Base-by-base conservation (phyloP, 1,139 yeast genomes). In the Saccharomyces uvarum region DNA sequence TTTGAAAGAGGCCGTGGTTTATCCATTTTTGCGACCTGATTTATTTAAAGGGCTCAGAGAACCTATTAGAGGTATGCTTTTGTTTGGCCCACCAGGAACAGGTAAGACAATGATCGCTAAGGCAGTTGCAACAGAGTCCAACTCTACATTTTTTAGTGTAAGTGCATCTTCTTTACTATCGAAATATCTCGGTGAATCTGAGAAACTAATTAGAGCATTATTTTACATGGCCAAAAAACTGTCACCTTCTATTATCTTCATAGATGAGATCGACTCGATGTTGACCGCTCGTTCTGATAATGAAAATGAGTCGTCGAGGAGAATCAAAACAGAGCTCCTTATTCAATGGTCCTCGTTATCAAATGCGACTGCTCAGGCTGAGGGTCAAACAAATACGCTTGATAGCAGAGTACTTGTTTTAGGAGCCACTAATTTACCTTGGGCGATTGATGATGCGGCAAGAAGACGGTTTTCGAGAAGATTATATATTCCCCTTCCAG, bases 371-470 rank as follows among this genome's bases (percentile, higher is more conserved):
- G 78, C 82, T 0, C 64, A 65, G 13, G 58, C 57, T 70, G 69
- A 65, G 29, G 51, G 52, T 11, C 55, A 55, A 9, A 59, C 54
- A 2, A 48, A 48, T 9, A 28, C 31, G 14, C 49, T 56, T 24
- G 69, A 63, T 50, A 73, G 72, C 52, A 71, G 84, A 52, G 86
- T 82, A 0, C 71, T 82, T 29, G 82, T 83, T 7, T 66, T 82
- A 33, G 86, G 85, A 2, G 86, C 87, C 1, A 82, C 87, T 2
- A 82, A 82, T 63, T 67, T 82, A 54, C 88, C 88, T 0, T 83
- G 88, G 88, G 77, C 81, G 13, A 82, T 83, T 58, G 87, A 82
- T 67, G 86, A 82, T 59, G 86, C 86, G 1, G 86, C 86, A 3
- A 72, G 86, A 63, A 74, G 86, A 66, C 71, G 87, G 58, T 83